Conservation (phyloP, 805 yeast genomes). For the Zygosaccharomyces kombuchaensis region DNA sequence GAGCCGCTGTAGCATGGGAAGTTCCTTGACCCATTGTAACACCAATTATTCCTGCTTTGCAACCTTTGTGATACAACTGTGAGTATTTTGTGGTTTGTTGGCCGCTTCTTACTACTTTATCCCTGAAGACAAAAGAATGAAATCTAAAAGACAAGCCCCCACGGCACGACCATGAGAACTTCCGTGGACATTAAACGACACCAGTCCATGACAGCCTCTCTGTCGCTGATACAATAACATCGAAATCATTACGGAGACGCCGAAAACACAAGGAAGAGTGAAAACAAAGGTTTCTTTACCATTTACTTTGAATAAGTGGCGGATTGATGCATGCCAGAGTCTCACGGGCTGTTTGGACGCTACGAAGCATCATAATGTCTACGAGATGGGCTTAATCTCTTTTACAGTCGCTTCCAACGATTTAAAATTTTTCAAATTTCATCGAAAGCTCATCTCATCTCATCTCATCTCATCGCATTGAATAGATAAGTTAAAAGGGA, state of each 20-base stretch:
- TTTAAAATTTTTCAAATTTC: slow-evolving; percentile 17
- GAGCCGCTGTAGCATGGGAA: slow-evolving; percentile 10
- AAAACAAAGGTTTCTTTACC: background rate
- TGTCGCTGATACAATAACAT: too few species aligned
- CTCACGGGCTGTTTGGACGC: too few species aligned
- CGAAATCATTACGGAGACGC: background rate
- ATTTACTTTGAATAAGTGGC: too few species aligned
- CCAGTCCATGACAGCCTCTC: background rate
- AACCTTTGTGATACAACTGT: background rate
- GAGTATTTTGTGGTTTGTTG: background rate
- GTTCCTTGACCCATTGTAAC: slow-evolving; percentile 26
- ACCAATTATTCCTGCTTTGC: background rate
- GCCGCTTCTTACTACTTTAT: background rate
- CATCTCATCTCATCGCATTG: slow-evolving; percentile 8
- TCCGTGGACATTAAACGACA: too few species aligned
- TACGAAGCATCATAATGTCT: too few species aligned
- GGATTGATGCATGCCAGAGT: too few species aligned
- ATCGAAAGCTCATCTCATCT: slow-evolving; percentile 22
- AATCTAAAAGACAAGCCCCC: background rate
- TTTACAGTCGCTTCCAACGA: background rate
- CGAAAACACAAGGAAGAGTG: background rate
- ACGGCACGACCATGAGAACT: background rate
- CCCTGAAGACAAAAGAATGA: background rate
- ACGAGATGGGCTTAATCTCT: background rate
- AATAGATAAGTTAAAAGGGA: background rate